Conservation (phyloP, 495 filamentous ascomycete species). For the Daldinia concentrica region DNA sequence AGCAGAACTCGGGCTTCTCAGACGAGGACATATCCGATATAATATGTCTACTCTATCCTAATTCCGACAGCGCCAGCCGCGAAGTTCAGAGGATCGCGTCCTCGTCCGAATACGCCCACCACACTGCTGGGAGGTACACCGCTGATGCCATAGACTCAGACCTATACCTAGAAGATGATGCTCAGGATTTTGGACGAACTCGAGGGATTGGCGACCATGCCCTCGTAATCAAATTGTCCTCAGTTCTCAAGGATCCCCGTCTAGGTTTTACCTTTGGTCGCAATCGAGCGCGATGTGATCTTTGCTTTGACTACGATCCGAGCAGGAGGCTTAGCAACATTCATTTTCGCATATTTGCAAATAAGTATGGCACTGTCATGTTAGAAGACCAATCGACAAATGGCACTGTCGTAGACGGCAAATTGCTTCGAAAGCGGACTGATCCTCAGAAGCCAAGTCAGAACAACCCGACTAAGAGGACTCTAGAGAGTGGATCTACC, state of each 20-base stretch:
- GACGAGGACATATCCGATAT: slow-evolving; percentile 87
- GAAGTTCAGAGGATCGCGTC: slow-evolving; percentile 67
- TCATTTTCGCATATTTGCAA: slow-evolving; percentile 92
- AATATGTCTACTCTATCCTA: slow-evolving; percentile 86
- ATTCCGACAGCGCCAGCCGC: slow-evolving; percentile 72
- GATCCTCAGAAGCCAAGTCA: slow-evolving; percentile 49
- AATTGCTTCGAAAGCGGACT: slow-evolving; percentile 59
- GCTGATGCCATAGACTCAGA: slow-evolving; percentile 61
- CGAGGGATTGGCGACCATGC: slow-evolving; percentile 67
- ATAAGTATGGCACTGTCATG: slow-evolving; percentile 81
- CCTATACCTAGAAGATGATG: slow-evolving; percentile 52
- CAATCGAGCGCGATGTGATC: slow-evolving; percentile 74
- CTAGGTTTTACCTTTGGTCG: slow-evolving; percentile 88
- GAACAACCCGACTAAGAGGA: slow-evolving; percentile 54
- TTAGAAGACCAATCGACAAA: slow-evolving; percentile 92
- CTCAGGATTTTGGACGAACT: slow-evolving; percentile 55
- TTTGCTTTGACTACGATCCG: slow-evolving; percentile 69
- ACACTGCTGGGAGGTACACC: slow-evolving; percentile 50
- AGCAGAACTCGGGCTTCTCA: slow-evolving; percentile 78
- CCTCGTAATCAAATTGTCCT: slow-evolving; percentile 82
- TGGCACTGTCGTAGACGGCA: slow-evolving; percentile 84
- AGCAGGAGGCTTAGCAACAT: slow-evolving; percentile 78
- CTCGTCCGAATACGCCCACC: slow-evolving; percentile 48
- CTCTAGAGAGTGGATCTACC: slow-evolving; percentile 75
- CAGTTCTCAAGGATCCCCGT: slow-evolving; percentile 67